Evolutionary conservation across 1,284 basidiomycete genomes (phyloP).

Genomic region (Hortiboletus rubellus): DNA sequence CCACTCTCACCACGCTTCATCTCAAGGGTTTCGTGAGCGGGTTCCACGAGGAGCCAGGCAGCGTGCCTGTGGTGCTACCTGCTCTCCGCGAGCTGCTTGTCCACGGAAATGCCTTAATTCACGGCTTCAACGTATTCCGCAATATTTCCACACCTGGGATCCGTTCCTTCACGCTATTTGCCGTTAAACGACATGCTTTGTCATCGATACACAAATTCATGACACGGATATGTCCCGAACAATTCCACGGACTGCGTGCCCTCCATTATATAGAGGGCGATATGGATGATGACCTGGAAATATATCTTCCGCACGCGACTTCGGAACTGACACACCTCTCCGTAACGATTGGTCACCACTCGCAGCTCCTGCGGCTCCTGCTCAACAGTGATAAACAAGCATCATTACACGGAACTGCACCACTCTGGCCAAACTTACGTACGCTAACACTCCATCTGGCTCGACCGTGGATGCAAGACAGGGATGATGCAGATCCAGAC

Average conservation of each 20-base stretch:
- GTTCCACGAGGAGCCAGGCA: slow-evolving; percentile 36
- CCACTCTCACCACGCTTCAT: slow-evolving; percentile 34
- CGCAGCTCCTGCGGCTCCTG: slow-evolving; percentile 35
- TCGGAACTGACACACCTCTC: slow-evolving; percentile 35
- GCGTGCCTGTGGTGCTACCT: slow-evolving; percentile 33
- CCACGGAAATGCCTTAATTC: slow-evolving; percentile 34
- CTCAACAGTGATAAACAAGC: slow-evolving; percentile 38
- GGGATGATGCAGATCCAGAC: slow-evolving; percentile 31
- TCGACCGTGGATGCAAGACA: slow-evolving; percentile 33
- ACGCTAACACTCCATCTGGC: slow-evolving; percentile 30
- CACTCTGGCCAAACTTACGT: slow-evolving; percentile 34
- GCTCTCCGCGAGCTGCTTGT: slow-evolving; percentile 31
- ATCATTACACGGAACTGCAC: slow-evolving; percentile 31
- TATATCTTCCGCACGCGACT: slow-evolving; percentile 33
- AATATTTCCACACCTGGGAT: slow-evolving; percentile 36
- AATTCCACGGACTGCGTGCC: slow-evolving; percentile 31
- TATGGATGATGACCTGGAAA: slow-evolving; percentile 38
- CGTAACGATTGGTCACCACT: slow-evolving; percentile 34
- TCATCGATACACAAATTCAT: slow-evolving; percentile 39
- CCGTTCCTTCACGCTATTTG: slow-evolving; percentile 26
- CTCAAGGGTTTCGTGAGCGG: slow-evolving; percentile 35
- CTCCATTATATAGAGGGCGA: slow-evolving; percentile 38
- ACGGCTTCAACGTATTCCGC: slow-evolving; percentile 37
- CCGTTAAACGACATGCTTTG: slow-evolving; percentile 30
- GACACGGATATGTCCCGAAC: slow-evolving; percentile 36